These are phyloP conservation scores for Fusarium algeriense DNA, from an alignment of 2,329 filamentous ascomycete species.

Conservation along the genomic window DNA sequence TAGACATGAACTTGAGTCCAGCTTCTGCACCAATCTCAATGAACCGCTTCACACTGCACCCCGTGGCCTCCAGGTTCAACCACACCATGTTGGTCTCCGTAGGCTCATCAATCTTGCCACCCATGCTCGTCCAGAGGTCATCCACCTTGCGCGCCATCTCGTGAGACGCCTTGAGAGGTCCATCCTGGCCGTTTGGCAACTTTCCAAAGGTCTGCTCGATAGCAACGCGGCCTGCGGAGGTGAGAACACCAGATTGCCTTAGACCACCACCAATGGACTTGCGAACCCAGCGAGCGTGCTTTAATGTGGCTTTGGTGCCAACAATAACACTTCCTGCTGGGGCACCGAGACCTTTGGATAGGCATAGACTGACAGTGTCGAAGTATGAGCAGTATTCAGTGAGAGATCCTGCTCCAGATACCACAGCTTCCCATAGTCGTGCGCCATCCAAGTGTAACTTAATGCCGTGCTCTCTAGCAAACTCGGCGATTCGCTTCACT, in stretches of 20 bases:
- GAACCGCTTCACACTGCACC: constrained; percentile 57
- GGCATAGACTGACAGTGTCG: constrained; percentile 82
- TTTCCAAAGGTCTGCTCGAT: constrained; percentile 64
- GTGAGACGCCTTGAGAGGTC: constrained; percentile 71
- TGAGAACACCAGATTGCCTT: constrained; percentile 78
- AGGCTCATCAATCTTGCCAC: constrained; percentile 75
- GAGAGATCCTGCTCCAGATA: constrained; percentile 74
- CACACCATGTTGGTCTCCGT: constrained; percentile 95
- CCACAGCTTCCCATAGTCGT: constrained; percentile 84
- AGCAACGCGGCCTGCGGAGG: constrained; percentile 77
- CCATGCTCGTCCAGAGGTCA: constrained; percentile 76
- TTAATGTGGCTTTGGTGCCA: constrained; percentile 56
- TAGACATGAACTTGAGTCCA: constrained; percentile 57
- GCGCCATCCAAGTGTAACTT: constrained; percentile 84
- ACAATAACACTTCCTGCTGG: constrained; percentile 83
- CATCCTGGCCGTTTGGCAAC: constrained; percentile 58
- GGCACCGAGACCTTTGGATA: constrained; percentile 85
- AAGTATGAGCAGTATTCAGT: constrained; percentile 76
- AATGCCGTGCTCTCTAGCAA: constrained; percentile 73
- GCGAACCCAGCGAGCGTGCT: constrained; percentile 60
- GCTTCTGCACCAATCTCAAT: constrained; percentile 55
- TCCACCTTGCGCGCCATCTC: constrained; percentile 73
- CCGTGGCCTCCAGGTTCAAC: constrained; percentile 76
- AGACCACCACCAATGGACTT: constrained; percentile 83
- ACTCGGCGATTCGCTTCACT: constrained; percentile 75